Conservation (phyloP, 2,329 filamentous ascomycete species). For the Nothopassalora personata region DNA sequence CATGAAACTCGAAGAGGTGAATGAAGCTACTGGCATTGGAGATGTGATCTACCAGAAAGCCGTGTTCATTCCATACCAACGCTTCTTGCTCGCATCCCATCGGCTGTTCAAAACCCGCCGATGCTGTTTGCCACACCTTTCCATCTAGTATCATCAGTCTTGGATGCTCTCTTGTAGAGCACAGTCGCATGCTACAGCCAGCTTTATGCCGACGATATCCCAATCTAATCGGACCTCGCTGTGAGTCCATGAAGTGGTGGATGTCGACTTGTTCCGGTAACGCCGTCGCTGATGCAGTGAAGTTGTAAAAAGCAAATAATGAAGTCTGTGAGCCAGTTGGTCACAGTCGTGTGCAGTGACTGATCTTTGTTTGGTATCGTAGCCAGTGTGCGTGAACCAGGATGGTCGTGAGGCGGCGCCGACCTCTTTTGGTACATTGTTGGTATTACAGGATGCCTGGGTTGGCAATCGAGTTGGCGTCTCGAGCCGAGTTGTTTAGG, state of each 20-base stretch:
- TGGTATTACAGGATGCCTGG: background rate
- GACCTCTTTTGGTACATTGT: slow-evolving; percentile 1
- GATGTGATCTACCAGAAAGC: slow-evolving; percentile 1
- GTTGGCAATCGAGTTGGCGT: background rate
- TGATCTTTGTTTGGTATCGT: background rate
- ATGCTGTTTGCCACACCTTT: background rate
- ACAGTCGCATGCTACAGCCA: background rate
- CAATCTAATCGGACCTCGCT: slow-evolving; percentile 2
- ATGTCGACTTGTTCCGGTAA: slow-evolving; percentile 1
- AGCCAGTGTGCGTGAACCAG: background rate
- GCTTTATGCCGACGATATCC: background rate
- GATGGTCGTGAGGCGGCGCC: background rate
- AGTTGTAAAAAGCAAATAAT: slow-evolving; percentile 1
- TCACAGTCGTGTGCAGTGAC: background rate
- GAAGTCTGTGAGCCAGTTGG: background rate
- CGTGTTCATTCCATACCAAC: slow-evolving; percentile 4
- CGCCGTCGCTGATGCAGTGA: slow-evolving; percentile 3
- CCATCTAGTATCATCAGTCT: slow-evolving; percentile 3
- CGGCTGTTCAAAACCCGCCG: background rate
- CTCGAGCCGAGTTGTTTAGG: background rate
- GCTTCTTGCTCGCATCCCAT: slow-evolving; percentile 1
- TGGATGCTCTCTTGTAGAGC: background rate
- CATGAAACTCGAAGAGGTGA: slow-evolving; percentile 3
- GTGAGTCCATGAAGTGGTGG: slow-evolving; percentile 1
- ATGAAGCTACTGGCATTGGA: slow-evolving; percentile 4